Evolutionary conservation across 2,329 filamentous ascomycete genomes (phyloP).

Genomic region (Whalleya microplaca): DNA sequence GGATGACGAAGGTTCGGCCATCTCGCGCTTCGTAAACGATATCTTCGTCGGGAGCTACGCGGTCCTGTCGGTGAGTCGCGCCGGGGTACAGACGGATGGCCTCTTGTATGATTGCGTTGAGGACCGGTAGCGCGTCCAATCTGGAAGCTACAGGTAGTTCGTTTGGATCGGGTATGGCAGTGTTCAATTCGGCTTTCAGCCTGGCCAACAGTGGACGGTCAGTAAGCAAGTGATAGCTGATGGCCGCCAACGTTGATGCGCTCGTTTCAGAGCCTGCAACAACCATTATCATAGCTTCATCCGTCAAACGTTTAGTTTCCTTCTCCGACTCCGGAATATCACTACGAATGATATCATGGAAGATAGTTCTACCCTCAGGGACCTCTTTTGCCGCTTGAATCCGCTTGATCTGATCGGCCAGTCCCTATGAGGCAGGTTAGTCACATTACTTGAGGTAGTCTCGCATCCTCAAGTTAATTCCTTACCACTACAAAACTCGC

Average conservation of each 20-base stretch:
- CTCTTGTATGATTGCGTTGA: slow-evolving; percentile 41
- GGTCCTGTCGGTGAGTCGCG: slow-evolving; percentile 37
- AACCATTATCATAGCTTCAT: slow-evolving; percentile 23
- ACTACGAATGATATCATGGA: slow-evolving; percentile 30
- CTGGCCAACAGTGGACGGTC: slow-evolving; percentile 14
- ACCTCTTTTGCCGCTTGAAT: slow-evolving; percentile 26
- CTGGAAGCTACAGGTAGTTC: slow-evolving; percentile 26
- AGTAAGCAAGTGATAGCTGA: slow-evolving; percentile 24
- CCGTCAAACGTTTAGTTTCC: slow-evolving; percentile 19
- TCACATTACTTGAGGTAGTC: not conserved
- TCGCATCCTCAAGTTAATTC: not conserved
- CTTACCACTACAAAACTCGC: slow-evolving; percentile 19
- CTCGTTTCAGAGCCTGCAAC: slow-evolving; percentile 27
- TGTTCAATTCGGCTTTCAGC: slow-evolving; percentile 27
- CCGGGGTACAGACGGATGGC: slow-evolving; percentile 44
- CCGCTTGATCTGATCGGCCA: slow-evolving; percentile 19
- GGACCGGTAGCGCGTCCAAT: slow-evolving; percentile 37
- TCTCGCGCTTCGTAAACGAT: slow-evolving; percentile 32
- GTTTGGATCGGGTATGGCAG: slow-evolving; percentile 19
- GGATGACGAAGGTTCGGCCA: slow-evolving; percentile 24
- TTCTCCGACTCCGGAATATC: slow-evolving; percentile 27
- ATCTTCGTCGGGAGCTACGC: slow-evolving; percentile 35
- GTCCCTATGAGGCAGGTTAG: slow-evolving; percentile 11
- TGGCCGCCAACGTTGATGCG: slow-evolving; percentile 22
- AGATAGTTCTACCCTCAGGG: slow-evolving; percentile 31